Conservation (phyloP, 2,329 filamentous ascomycete genomes). For the Penicillium sp. region DNA sequence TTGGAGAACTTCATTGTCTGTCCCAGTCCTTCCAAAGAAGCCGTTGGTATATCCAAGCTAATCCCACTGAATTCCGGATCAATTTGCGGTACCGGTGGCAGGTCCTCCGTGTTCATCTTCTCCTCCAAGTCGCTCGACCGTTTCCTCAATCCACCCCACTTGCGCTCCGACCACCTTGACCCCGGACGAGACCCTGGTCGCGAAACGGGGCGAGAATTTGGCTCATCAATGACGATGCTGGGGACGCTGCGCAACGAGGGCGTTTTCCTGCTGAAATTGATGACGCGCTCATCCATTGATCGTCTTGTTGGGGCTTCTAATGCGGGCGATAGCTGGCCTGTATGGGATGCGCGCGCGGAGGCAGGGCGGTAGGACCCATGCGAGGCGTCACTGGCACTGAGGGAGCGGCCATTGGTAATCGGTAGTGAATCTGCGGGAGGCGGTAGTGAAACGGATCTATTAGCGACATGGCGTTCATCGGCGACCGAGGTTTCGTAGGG, state of each 20-base stretch:
- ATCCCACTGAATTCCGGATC: constrained; percentile 49
- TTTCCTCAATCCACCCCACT: constrained; percentile 40
- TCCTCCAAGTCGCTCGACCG: constrained; percentile 36
- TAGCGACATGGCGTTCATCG: constrained; percentile 22
- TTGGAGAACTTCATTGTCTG: constrained; percentile 60
- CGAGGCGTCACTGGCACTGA: constrained; percentile 27
- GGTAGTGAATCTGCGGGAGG: constrained; percentile 22
- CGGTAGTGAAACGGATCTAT: constrained; percentile 31
- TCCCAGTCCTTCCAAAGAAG: constrained; percentile 54
- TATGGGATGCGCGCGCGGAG: constrained; percentile 15
- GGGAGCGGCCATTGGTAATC: constrained; percentile 25
- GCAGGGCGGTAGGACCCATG: constrained; percentile 12
- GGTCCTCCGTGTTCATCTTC: constrained; percentile 27
- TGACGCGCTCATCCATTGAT: constrained; percentile 25
- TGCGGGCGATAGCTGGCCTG: constrained; percentile 12
- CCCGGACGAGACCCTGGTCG: constrained; percentile 37
- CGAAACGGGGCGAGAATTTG: constrained; percentile 27
- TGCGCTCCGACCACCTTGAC: constrained; percentile 47
- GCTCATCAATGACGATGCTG: constrained; percentile 42
- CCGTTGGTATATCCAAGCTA: constrained; percentile 57
- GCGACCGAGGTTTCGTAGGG: constrained; percentile 30
- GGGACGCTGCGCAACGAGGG: constrained; percentile 39
- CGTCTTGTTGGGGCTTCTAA: constrained; percentile 16
- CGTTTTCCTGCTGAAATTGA: constrained; percentile 25
- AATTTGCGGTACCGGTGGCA: constrained; percentile 35